These are phyloP conservation scores for Globisporangium solare DNA, from an alignment of 352 stramenopile genomes.

Conservation along the genomic window DNA sequence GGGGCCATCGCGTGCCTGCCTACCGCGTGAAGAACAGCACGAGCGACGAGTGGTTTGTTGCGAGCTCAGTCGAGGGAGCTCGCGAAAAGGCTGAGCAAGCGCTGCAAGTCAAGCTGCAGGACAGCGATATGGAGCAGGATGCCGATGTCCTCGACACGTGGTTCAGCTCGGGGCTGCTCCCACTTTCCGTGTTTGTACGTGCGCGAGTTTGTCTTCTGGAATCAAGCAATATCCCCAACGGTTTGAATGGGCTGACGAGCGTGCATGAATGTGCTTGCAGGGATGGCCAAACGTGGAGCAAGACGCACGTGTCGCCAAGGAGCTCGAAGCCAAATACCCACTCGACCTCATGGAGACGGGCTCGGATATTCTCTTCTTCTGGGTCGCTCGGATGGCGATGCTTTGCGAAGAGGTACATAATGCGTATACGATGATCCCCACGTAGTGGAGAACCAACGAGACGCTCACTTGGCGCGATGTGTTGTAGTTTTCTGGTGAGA, in stretches of 20 bases:
- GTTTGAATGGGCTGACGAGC: neutral
- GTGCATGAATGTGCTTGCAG: slow-evolving; percentile 16
- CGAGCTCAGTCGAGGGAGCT: slow-evolving; percentile 88
- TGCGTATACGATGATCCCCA: slow-evolving; percentile 2
- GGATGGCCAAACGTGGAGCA: slow-evolving; percentile 93
- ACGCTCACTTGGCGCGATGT: neutral
- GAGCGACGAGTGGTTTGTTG: slow-evolving; percentile 94
- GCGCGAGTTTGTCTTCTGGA: neutral
- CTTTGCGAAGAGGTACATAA: slow-evolving; percentile 97
- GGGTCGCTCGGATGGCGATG: slow-evolving; percentile 99
- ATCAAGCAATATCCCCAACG: neutral
- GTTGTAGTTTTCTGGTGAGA: slow-evolving; percentile 82
- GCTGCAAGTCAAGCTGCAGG: slow-evolving; percentile 61
- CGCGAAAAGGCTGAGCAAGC: slow-evolving; percentile 80
- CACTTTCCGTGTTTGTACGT: slow-evolving; percentile 73
- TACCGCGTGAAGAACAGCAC: slow-evolving; percentile 80
- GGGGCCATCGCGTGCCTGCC: slow-evolving; percentile 99
- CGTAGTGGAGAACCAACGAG: slow-evolving; percentile 1
- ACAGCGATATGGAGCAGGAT: slow-evolving; percentile 94
- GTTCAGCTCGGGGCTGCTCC: slow-evolving; percentile 98
- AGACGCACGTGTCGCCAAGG: slow-evolving; percentile 17
- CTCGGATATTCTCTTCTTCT: slow-evolving; percentile 99
- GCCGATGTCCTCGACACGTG: slow-evolving; percentile 99
- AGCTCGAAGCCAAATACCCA: slow-evolving; percentile 44
- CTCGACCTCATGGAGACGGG: slow-evolving; percentile 86